Base-by-base conservation (phyloP, 2,329 filamentous ascomycete genomes). In the Helotiales sp. region DNA sequence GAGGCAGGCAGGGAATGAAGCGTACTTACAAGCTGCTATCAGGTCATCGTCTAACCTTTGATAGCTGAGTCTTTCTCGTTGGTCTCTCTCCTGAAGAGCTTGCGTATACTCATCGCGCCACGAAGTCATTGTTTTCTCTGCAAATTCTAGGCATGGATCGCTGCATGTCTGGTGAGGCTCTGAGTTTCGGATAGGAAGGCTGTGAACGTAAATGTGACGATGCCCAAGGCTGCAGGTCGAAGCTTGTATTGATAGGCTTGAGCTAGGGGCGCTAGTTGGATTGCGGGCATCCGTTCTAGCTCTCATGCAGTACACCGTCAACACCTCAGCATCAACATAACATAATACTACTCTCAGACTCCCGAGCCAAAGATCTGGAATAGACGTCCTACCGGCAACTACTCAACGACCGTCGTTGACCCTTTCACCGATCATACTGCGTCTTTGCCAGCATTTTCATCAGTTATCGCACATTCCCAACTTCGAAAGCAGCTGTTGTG, bases 21-120 rank as follows among this genome's bases (percentile, higher is more conserved):
- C 34, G 34, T 24, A 62, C 84, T 65, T 72, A 96, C 93, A 96
- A 61, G 90, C 87, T 71, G 91, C 82, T 68, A 96, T 89, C 60
- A 96, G 82, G 52, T 86, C 81, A 68, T 78, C 77, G 64, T 84
- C 83, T 59, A 85, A 77, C 5, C 80, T 79, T 64, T 77, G 80
- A 58, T 79, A 76, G 66, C 86, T 84, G 57, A 79, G 79, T 69
- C 84, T 81, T 69, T 91, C 88, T 62, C 85, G 81, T 69, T 85
- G 81, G 67, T 91, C 90, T 63, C 86, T 80, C 67, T 88, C 86
- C 66, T 85, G 82, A 64, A 98, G 80, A 63, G 88, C 88, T 61
- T 84, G 79, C 61, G 90, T 79, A 73, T 96, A 97, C 69, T 96
- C 89, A 65, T 90, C 86, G 69, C 87, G 83, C 90, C 93, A 96